A percentile compares a stretch with the other conserved stretches of the same genome.
phyloP scores from a whole-genome alignment of 1,284 basidiomycete genomes.

The Testicularia cyperi region DNA sequence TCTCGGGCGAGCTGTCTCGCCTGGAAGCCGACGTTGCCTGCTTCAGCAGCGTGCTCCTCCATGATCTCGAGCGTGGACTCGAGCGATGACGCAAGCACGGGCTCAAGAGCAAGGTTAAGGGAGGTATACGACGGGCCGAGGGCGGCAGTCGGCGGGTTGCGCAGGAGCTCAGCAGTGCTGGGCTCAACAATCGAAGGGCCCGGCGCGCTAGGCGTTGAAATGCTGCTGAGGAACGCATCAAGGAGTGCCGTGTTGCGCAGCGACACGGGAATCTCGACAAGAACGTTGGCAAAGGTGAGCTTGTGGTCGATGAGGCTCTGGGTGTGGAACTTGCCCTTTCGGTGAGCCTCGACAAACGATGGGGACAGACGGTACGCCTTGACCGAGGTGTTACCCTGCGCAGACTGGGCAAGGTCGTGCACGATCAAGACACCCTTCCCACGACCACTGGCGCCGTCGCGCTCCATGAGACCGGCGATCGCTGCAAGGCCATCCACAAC shows the following conservation, averaged over 20 bases:
- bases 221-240: constrained; percentile 76
- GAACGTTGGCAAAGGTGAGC: constrained; percentile 83
- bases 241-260: constrained; percentile 84
- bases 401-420: constrained; percentile 61
- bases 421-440: constrained; percentile 57
- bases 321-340: constrained; percentile 82
- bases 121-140: constrained; percentile 50
- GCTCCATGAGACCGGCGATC: constrained; percentile 54
- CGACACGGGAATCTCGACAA: constrained; percentile 85
- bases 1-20: constrained; percentile 88
- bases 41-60: constrained; percentile 55
- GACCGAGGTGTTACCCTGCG: constrained; percentile 83
- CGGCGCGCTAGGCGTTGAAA: constrained; percentile 64
- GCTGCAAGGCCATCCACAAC: constrained; percentile 73
- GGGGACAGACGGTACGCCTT: constrained; percentile 85
- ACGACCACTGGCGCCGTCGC: constrained; percentile 52
- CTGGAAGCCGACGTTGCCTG: constrained; percentile 84
- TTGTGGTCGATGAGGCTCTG: constrained; percentile 77
- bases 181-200: constrained; percentile 54
- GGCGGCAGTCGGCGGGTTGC: constrained; percentile 49
- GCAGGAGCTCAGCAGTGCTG: constrained; percentile 40
- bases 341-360: constrained; percentile 81
- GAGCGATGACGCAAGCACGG: constrained; percentile 56
- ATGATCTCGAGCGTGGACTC: constrained; percentile 57
- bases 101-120: constrained; percentile 56